Conservation (phyloP, 1,284 basidiomycete species). For the Puccinia polysora region DNA sequence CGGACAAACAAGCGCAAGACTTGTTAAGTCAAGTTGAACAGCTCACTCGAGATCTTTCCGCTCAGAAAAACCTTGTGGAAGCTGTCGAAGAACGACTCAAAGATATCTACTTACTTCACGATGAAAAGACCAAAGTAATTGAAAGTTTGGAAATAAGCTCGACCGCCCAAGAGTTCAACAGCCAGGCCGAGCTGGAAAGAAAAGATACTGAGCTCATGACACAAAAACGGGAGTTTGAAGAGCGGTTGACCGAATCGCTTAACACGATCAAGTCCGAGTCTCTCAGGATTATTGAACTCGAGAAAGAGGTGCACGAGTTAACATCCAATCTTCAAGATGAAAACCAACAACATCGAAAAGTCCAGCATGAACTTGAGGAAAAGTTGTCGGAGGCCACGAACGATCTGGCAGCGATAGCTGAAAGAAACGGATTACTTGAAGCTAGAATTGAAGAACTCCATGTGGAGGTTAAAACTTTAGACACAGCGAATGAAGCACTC, state of each 20-base stretch:
- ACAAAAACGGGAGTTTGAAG: not conserved
- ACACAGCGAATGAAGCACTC: not conserved
- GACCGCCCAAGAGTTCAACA: not conserved
- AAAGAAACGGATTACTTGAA: not conserved
- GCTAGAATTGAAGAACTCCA: not conserved
- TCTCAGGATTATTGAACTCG: not conserved
- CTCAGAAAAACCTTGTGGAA: not conserved
- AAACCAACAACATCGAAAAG: not conserved
- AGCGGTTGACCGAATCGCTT: not conserved
- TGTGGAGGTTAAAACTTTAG: not conserved
- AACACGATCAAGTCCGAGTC: not conserved
- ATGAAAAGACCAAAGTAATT: no score
- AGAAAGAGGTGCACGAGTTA: not conserved
- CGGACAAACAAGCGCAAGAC: not conserved
- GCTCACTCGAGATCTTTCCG: constrained; percentile 6
- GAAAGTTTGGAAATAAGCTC: constrained; percentile 15
- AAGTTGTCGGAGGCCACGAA: not conserved
- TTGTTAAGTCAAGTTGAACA: not conserved
- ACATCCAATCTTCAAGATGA: not conserved
- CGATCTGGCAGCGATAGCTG: not conserved
- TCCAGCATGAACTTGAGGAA: not conserved
- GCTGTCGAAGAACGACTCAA: not conserved
- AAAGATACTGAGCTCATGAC: not conserved
- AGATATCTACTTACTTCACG: no score
- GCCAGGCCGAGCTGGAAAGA: not conserved